Percentiles rank a stretch among this genome's conserved stretches.
These are phyloP conservation scores for Fusarium tuaranense DNA, from an alignment of 2,329 filamentous ascomycete genomes.

Conservation along the genomic window DNA sequence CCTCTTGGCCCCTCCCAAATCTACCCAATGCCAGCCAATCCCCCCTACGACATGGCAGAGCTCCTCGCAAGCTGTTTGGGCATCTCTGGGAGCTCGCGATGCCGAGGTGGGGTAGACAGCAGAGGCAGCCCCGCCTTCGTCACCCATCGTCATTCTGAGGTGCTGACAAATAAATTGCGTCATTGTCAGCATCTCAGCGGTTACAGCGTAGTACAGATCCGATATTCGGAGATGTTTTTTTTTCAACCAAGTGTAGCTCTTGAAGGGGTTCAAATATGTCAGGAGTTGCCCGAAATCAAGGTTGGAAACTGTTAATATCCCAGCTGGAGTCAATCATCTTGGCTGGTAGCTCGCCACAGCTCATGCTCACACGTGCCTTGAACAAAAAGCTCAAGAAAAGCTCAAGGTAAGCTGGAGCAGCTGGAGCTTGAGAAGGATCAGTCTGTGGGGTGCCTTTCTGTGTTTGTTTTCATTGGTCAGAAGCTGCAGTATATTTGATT, in stretches of 20 bases:
- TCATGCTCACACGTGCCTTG: not conserved
- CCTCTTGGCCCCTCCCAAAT: not conserved
- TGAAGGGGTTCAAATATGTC: not conserved
- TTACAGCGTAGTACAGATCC: slow-evolving; percentile 12
- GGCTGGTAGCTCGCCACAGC: not conserved
- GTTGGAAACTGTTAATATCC: not conserved
- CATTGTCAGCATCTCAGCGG: slow-evolving; percentile 25
- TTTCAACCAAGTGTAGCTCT: not conserved
- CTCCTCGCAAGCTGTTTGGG: slow-evolving; percentile 32
- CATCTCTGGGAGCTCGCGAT: slow-evolving; percentile 21
- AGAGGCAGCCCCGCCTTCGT: slow-evolving; percentile 35
- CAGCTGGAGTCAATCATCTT: not conserved
- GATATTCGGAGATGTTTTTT: slow-evolving; percentile 35
- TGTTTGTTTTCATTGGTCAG: not conserved
- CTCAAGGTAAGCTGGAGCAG: not conserved
- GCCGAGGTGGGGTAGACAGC: slow-evolving; percentile 32
- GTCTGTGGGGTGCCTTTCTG: not conserved
- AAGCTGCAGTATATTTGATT: not conserved
- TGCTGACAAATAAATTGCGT: slow-evolving; percentile 45
- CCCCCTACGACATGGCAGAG: slow-evolving; percentile 7
- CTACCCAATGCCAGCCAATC: slow-evolving; percentile 27
- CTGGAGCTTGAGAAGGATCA: not conserved
- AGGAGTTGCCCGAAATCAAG: not conserved
- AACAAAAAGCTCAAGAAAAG: not conserved
- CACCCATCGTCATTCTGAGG: slow-evolving; percentile 41